A percentile compares a stretch with the other conserved stretches of the same genome.
phyloP scores from a whole-genome alignment of 352 stramenopile species.

The Lagenidium sp. region DNA sequence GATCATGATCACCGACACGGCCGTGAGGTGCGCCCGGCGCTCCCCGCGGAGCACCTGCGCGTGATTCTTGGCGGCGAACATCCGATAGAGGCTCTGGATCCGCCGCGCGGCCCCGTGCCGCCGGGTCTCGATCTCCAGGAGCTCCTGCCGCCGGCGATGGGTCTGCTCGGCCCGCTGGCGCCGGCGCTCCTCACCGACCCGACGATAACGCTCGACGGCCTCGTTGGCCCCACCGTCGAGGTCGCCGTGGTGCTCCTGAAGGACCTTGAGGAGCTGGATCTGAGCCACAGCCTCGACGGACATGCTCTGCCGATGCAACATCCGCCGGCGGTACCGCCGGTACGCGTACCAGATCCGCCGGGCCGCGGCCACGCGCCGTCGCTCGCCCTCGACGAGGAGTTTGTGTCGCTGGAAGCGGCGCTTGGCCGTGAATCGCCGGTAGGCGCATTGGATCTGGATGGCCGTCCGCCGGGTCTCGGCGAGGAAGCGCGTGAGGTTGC shows the following conservation, averaged over 20 bases:
- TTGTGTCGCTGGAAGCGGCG: conserved; percentile 18
- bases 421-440: conserved; percentile 36
- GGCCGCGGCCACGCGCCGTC: conserved; percentile 11
- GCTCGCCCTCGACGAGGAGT: conserved; percentile 13
- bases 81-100: conserved; percentile 42
- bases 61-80: conserved; percentile 25
- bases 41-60: conserved; percentile 23
- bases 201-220: conserved; percentile 28
- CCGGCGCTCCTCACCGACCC: conserved; percentile 36
- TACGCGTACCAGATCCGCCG: conserved; percentile 33
- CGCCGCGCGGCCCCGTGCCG: conserved; percentile 23
- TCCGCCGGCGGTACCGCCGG: conserved; percentile 29
- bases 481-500: conserved; percentile 26
- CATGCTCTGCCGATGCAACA: conserved; percentile 35
- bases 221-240: conserved; percentile 2
- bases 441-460: conserved; percentile 45
- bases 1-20: conserved; percentile 51
- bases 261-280: conserved; percentile 31
- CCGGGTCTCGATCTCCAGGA: conserved; percentile 34
- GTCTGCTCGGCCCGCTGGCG: conserved; percentile 43
- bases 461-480: conserved; percentile 16
- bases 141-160: conserved; percentile 40
- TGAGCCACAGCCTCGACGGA: conserved; percentile 49
- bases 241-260: conserved; percentile 28
- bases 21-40: conserved; percentile 39